Conservation (phyloP, 2,329 filamentous ascomycete genomes). For the Tolypocladium nubicola region DNA sequence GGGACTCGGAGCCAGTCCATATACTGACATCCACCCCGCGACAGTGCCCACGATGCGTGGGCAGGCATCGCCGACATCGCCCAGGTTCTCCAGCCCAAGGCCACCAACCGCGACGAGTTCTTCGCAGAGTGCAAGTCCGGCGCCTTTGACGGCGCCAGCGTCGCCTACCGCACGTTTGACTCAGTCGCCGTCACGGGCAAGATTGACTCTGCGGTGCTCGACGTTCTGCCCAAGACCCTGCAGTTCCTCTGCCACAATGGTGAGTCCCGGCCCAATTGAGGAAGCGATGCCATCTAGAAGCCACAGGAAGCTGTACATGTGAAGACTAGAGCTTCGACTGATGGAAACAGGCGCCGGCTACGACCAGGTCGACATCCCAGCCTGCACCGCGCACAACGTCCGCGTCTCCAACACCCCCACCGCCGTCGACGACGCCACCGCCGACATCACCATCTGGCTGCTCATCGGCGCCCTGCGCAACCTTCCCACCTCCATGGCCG, state of each 20-base stretch:
- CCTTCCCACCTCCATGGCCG: slow-evolving; percentile 55
- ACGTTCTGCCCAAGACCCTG: slow-evolving; percentile 40
- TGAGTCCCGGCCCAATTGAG: slow-evolving; percentile 14
- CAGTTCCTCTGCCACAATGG: slow-evolving; percentile 52
- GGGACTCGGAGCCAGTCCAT: background rate
- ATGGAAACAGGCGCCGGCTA: slow-evolving; percentile 62
- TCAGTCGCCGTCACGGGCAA: slow-evolving; percentile 55
- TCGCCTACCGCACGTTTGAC: slow-evolving; percentile 60
- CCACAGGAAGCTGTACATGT: background rate
- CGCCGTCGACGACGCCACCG: slow-evolving; percentile 73
- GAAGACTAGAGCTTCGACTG: background rate
- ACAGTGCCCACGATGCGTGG: slow-evolving; percentile 58
- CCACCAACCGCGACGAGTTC: slow-evolving; percentile 56
- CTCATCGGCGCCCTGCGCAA: slow-evolving; percentile 71
- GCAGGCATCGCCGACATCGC: slow-evolving; percentile 48
- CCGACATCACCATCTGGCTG: slow-evolving; percentile 71
- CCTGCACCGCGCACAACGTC: slow-evolving; percentile 57
- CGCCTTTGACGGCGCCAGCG: slow-evolving; percentile 52
- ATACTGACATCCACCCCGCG: background rate
- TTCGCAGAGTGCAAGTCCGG: slow-evolving; percentile 56
- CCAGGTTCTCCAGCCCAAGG: slow-evolving; percentile 51
- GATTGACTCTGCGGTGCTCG: slow-evolving; percentile 61
- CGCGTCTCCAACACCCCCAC: slow-evolving; percentile 73
- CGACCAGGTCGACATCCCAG: slow-evolving; percentile 66
- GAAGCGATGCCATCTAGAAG: background rate